Evolutionary conservation across 345 rosid species (phyloP), one percentile per base, ranked within the genome.

Genomic region (Gynandropsis gynandra): DNA sequence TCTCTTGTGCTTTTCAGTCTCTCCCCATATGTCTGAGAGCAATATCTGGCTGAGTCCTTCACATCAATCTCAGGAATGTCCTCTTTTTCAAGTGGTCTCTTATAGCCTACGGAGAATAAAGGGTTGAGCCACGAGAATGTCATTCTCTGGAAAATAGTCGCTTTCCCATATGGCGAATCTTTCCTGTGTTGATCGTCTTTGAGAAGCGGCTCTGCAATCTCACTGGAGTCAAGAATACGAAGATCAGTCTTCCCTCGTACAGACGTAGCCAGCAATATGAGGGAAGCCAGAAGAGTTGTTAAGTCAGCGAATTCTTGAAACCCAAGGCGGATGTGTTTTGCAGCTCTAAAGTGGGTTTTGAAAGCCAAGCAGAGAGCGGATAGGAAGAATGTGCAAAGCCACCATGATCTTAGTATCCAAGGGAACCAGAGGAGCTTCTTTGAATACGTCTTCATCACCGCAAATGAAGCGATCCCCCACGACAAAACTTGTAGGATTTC

Each of bases 41-140:
- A 68, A 37, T 63, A 75, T n/a, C 35, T 70, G 31, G 97, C 90
- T 0, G 97, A 85, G 48, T 89, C 97, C 65, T 64, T 70, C 18
- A 49, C 54, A 31, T 78, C 77, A 14, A 89, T 72, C 47, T 83
- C 72, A 0, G 97, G 97, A 34, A 89, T 73, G 19, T 89, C 89
- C 10, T 81, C 76, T 58, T 74, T 75, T 9, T 65, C 84, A 8
- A 89, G 85, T 34, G 93, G 76, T 65, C 74, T 83, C 77, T 83
- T 85, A 66, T 73, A 50, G 11, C 97, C 97, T 6, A 69, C 65
- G 13, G 81, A 72, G 64, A 89, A 83, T 52, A 85, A 57, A 8
- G 93, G 84, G 58, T 76, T 89, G 52, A 89, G 85, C 97, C 97
- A 89, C 21, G 95, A 86, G 70, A 89, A 89, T 32, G 93, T 83